phyloP scores from a whole-genome alignment of 2,329 filamentous ascomycete genomes.

The Phyllosticta ampelicida region DNA sequence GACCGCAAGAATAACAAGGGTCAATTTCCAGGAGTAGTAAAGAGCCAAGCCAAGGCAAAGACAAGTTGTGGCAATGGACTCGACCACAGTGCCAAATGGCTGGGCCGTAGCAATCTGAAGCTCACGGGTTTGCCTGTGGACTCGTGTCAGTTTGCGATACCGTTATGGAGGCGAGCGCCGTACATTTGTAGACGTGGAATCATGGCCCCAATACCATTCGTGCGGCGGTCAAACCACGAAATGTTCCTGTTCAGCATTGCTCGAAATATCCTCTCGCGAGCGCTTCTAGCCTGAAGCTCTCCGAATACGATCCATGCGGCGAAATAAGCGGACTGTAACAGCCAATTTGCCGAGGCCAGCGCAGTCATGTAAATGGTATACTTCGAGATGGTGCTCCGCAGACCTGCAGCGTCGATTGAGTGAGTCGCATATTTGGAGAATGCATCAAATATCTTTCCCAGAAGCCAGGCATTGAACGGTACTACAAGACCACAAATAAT shows the following conservation, averaged over 20 bases:
- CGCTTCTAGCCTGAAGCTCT: slow-evolving; percentile 62
- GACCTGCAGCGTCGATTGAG: slow-evolving; percentile 35
- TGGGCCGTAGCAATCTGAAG: slow-evolving; percentile 72
- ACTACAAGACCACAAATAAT: slow-evolving; percentile 50
- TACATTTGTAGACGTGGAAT: slow-evolving; percentile 65
- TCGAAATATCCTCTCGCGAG: slow-evolving; percentile 54
- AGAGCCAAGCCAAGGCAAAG: slow-evolving; percentile 63
- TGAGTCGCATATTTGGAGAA: slow-evolving; percentile 57
- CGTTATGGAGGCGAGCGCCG: background rate
- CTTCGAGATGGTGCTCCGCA: slow-evolving; percentile 46
- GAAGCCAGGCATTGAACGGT: slow-evolving; percentile 56
- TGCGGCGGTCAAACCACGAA: slow-evolving; percentile 68
- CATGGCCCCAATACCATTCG: slow-evolving; percentile 61
- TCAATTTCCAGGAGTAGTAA: slow-evolving; percentile 72
- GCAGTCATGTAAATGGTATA: slow-evolving; percentile 53
- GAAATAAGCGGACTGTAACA: slow-evolving; percentile 57
- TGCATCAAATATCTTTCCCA: slow-evolving; percentile 64
- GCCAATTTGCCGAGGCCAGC: slow-evolving; percentile 55
- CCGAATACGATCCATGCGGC: slow-evolving; percentile 66
- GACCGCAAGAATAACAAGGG: slow-evolving; percentile 64
- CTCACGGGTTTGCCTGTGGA: slow-evolving; percentile 63
- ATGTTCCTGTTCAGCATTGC: slow-evolving; percentile 63
- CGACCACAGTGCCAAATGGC: slow-evolving; percentile 59
- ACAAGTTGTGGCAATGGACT: slow-evolving; percentile 52
- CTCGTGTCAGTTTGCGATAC: background rate